Evolutionary conservation across 1,139 yeast genomes (phyloP).

Genomic region (Lizanozyma gosingica): DNA sequence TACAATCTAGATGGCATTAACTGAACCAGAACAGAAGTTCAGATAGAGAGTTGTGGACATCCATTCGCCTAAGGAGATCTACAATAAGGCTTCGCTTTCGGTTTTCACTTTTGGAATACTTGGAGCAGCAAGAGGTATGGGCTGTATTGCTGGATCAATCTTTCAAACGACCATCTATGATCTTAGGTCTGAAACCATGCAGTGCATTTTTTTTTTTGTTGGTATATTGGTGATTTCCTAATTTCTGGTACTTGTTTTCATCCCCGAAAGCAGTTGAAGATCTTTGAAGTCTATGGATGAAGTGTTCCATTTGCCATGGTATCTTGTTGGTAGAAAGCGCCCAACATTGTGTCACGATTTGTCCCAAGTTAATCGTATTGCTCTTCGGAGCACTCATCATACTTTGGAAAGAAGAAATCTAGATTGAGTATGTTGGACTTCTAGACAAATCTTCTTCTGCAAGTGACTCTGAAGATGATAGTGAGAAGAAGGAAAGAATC

Average conservation of each 20-base stretch:
- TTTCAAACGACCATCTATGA: conserved; percentile 46
- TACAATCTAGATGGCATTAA: no score
- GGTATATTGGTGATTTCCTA: conserved; percentile 35
- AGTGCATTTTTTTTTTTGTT: conserved; percentile 49
- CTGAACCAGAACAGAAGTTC: conserved; percentile 8
- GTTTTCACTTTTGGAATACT: conserved; percentile 47
- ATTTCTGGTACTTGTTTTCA: conserved; percentile 43
- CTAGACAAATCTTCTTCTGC: background rate
- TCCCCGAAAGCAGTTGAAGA: conserved; percentile 47
- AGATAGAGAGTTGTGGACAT: conserved; percentile 23
- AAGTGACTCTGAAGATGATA: background rate
- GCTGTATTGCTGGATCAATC: conserved; percentile 41
- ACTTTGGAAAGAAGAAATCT: background rate
- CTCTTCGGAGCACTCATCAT: conserved; percentile 1
- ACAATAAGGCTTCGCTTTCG: conserved; percentile 36
- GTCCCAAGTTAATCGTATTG: conserved; percentile 33
- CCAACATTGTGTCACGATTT: conserved; percentile 43
- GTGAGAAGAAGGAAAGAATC: background rate
- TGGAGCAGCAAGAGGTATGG: conserved; percentile 60
- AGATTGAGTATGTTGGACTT: background rate
- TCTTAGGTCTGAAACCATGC: conserved; percentile 35
- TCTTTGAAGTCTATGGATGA: conserved; percentile 52
- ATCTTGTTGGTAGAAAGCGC: conserved; percentile 45
- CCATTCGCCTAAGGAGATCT: conserved; percentile 42
- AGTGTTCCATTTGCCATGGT: conserved; percentile 51